Evolutionary conservation across 768 basidiomycete species (phyloP), one percentile per base, ranked within the genome.

Genomic region (Suillus hirtellus): DNA sequence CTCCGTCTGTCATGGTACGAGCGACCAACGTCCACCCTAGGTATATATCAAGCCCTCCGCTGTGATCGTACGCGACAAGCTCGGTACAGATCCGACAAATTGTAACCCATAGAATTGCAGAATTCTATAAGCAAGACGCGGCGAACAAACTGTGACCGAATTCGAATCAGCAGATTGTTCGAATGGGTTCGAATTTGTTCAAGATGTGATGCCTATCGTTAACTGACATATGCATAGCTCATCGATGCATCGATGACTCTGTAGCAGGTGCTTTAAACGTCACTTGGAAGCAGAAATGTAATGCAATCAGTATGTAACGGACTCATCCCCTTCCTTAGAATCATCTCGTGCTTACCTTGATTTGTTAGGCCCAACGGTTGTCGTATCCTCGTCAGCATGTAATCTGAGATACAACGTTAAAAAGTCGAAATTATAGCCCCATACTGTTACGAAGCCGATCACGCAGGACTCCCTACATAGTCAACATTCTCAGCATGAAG

Each of bases 71-170:
- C 86, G 87, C 19, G 64, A 70, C 0, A 71, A 74, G 3, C 80
- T 94, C 7, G 92, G 92, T 44, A 88, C 92, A 12, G 85, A 87
- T 69, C 72, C 81, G 24, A 50, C 2, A 6, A 15, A 27, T 3
- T 15, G 14, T 17, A 50, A 31, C 27, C 10, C 35, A 37, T 31
- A 52, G 50, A 53, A 24, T 12, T 3, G 4, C 46, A 49, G 21
- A n/a, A 34, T 2, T 5, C 15, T 10, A 17, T 34, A 34, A 12
- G 31, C 31, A 53, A 53, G 31, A 52, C 12, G 31, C 11, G 52
- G 31, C 52, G 2, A 35, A 35, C 10, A 34, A 34, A 53, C 9
- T 7, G 1, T 50, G 15, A 52, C 19, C 52, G 11, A 53, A 35
- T 53, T 53, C 52, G 34, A 53, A n/a, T 34, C 19, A 53, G 17